A percentile compares a stretch with the other conserved stretches of the same genome.
Evolutionary conservation across 148 eudicot genomes (phyloP).

Genomic region (Limonium bicolor): DNA sequence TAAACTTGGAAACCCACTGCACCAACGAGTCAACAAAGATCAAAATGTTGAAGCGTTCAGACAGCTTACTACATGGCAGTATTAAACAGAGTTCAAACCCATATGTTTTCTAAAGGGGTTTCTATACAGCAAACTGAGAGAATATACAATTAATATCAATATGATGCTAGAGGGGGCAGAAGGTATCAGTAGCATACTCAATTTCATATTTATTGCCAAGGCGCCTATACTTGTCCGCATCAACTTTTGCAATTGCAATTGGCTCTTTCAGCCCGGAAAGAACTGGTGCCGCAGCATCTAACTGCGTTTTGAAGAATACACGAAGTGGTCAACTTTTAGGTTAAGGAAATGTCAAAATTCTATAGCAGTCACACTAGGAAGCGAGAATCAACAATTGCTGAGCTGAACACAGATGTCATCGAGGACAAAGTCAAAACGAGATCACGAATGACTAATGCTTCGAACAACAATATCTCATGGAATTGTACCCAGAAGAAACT

Average conservation of each 20-base stretch:
- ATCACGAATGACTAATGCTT: too few relatives aligned
- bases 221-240: constrained; percentile 71
- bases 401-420: too few relatives aligned
- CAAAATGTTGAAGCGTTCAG: too few relatives aligned
- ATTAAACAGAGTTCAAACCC: too few relatives aligned
- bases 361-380: neutral
- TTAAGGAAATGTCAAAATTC: neutral
- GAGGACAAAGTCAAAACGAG: too few relatives aligned
- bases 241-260: constrained; percentile 63
- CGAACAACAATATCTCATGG: too few relatives aligned
- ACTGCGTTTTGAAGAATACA: constrained; percentile 29
- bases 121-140: neutral
- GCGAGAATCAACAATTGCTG: too few relatives aligned
- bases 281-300: constrained; percentile 81
- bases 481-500: too few relatives aligned
- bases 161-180: neutral
- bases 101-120: too few relatives aligned
- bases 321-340: constrained; percentile 7
- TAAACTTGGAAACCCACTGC: constrained; percentile 92
- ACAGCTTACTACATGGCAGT: too few relatives aligned
- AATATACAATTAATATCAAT: neutral
- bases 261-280: constrained; percentile 73
- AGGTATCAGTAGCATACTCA: constrained; percentile 43
- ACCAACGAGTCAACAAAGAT: too few relatives aligned
- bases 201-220: constrained; percentile 68